phyloP scores from a whole-genome alignment of 1,284 basidiomycete genomes.

The Microstroma glucosiphilum region DNA sequence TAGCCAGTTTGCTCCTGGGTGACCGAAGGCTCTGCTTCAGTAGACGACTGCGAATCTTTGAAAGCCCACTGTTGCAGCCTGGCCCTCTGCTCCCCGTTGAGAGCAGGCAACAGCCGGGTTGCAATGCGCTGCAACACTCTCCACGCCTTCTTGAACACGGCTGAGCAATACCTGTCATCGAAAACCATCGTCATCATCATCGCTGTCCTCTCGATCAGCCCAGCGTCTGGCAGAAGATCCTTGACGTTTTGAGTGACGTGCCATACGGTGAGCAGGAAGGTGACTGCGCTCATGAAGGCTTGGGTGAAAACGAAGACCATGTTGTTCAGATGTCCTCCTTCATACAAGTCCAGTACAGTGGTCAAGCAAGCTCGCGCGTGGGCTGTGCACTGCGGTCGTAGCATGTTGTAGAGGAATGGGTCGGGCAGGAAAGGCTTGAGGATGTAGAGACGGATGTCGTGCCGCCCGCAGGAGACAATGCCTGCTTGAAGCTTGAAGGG shows the following conservation, averaged over 20 bases:
- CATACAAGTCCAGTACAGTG: slow-evolving; percentile 30
- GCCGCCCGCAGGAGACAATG: slow-evolving; percentile 29
- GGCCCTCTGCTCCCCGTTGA: background rate
- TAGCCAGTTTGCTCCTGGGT: no score
- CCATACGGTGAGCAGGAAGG: slow-evolving; percentile 46
- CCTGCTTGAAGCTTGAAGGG: slow-evolving; percentile 32
- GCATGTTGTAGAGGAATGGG: slow-evolving; percentile 14
- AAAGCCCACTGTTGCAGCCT: background rate
- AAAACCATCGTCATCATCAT: slow-evolving; percentile 26
- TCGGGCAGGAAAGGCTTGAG: slow-evolving; percentile 26
- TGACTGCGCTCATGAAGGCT: slow-evolving; percentile 37
- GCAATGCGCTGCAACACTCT: slow-evolving; percentile 1
- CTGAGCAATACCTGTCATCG: slow-evolving; percentile 29
- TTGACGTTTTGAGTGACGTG: slow-evolving; percentile 28
- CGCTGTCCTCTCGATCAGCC: slow-evolving; percentile 34
- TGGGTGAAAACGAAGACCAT: slow-evolving; percentile 39
- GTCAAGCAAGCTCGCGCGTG: slow-evolving; percentile 32
- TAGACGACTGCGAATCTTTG: no score
- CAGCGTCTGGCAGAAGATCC: slow-evolving; percentile 24
- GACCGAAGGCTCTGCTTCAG: no score
- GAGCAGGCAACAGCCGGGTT: background rate
- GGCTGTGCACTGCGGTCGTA: slow-evolving; percentile 31
- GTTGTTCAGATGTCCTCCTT: slow-evolving; percentile 26
- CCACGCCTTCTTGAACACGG: slow-evolving; percentile 20
- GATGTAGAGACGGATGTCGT: slow-evolving; percentile 40